Evolutionary conservation across 2,329 filamentous ascomycete species (phyloP), one percentile per base, ranked within the genome.

Genomic region (Calycina herbarum): DNA sequence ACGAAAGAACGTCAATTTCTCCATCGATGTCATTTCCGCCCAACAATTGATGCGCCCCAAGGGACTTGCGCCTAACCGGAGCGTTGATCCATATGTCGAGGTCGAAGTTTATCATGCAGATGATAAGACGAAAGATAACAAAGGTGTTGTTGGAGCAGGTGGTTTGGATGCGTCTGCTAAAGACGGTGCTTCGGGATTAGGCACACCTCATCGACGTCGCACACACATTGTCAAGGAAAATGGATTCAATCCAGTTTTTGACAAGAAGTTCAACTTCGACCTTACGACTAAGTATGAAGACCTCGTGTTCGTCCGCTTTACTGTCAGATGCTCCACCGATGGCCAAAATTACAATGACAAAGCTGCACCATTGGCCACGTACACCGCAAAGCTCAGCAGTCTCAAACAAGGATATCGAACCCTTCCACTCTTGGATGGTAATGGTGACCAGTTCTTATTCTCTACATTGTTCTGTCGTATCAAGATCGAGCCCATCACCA

Each of bases 31-130:
- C 72, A 90, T 98, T 73, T 98, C 95, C 17, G 95, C 94, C 6
- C 94, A 98, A 78, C 93, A 97, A 76, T 86, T 99, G 65, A 96
- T 96, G 77, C 88, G 94, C 27, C 91, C 45, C 15, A 87, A 87
- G 64, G 89, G 86, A 63, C 83, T 94, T 68, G 85, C 88, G n/a
- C 82, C 85, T 57, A 89, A 89, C 71, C 86, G 91, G 68, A 89
- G 86, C 66, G 89, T 98, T 78, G 94, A 97, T 75, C 94, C 95
- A 0, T 98, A 96, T 74, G 87, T 98, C 65, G 94, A 98, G 78
- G 90, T 98, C 35, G 94, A 99, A 78, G 90, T 98, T 75, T 95
- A 96, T 76, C 91, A 94, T 73, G 92, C 94, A 51, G 95, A 97
- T 77, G 94, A 97, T 79, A 94, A 95, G 79, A 87, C 89, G 73